A percentile compares a stretch with the other conserved stretches of the same genome.
phyloP scores from a whole-genome alignment of 805 yeast species.

The Metschnikowia henanensis region DNA sequence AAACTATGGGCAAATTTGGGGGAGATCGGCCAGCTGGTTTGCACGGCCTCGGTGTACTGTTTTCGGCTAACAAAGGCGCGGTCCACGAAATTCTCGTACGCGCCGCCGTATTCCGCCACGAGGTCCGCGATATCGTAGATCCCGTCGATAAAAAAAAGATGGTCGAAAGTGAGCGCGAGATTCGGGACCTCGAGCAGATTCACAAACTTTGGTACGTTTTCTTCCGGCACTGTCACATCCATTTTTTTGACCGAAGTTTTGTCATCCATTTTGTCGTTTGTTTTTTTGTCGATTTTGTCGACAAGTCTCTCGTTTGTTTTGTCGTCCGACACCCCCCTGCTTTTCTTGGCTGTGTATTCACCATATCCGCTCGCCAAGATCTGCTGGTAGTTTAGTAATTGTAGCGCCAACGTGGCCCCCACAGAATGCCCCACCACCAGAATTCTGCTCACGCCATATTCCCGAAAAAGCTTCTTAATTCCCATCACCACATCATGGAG shows the following conservation, averaged over 20 bases:
- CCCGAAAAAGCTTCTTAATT: constrained; percentile 28
- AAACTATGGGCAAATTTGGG: constrained; percentile 3
- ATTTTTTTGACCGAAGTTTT: too few relatives aligned
- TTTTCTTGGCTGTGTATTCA: background rate
- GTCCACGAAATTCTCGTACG: constrained; percentile 53
- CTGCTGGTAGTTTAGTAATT: constrained; percentile 37
- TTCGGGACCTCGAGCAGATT: background rate
- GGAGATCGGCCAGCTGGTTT: constrained; percentile 18
- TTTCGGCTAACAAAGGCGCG: constrained; percentile 49
- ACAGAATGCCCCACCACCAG: constrained; percentile 72
- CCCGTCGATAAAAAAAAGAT: constrained; percentile 59
- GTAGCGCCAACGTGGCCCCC: constrained; percentile 69
- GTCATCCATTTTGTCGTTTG: too few relatives aligned
- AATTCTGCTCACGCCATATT: constrained; percentile 22
- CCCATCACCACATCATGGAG: constrained; percentile 53
- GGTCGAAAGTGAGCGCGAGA: constrained; percentile 1
- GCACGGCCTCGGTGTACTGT: constrained; percentile 27
- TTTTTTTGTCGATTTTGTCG: too few relatives aligned
- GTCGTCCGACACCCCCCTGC: too few relatives aligned
- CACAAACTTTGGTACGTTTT: background rate
- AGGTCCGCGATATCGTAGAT: constrained; percentile 57
- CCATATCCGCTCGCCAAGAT: constrained; percentile 20
- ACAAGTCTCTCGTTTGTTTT: too few relatives aligned
- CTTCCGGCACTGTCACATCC: background rate
- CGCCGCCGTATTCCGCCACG: constrained; percentile 56